Percentiles rank a stretch among this genome's conserved stretches.
Conservation (phyloP, 176 grass and related monocot species). For the Melocanna baccifera region DNA sequence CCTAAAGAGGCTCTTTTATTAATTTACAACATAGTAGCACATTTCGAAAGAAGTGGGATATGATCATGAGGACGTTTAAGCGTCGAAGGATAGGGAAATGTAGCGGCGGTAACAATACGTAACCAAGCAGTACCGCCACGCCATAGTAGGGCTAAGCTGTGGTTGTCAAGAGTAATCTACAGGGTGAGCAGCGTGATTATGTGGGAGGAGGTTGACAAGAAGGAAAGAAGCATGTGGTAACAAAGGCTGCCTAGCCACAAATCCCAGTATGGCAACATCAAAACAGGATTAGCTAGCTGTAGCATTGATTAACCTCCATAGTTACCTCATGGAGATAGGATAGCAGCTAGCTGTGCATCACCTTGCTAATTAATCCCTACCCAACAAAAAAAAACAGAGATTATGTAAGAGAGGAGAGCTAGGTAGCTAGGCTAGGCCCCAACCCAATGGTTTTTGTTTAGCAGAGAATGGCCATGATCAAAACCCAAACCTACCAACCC, state of each 20-base stretch:
- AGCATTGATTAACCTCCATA: background rate
- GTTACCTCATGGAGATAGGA: background rate
- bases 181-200: background rate
- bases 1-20: background rate
- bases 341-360: background rate
- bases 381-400: background rate
- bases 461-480: slow-evolving; percentile 7
- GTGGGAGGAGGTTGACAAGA: background rate
- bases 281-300: background rate
- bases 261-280: background rate
- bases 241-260: background rate
- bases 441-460: slow-evolving; percentile 24
- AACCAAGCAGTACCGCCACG: background rate
- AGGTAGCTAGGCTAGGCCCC: background rate
- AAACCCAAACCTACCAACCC: slow-evolving; percentile 34
- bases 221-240: background rate
- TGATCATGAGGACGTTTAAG: background rate
- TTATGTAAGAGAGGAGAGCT: background rate
- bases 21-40: background rate
- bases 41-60: background rate
- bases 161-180: background rate
- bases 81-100: background rate
- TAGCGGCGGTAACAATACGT: background rate
- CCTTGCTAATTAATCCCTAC: background rate
- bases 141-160: background rate